Percentiles rank a stretch among this genome's conserved stretches.
Evolutionary conservation across 306 rosid genomes (phyloP).

Genomic region (Purshia tridentata): DNA sequence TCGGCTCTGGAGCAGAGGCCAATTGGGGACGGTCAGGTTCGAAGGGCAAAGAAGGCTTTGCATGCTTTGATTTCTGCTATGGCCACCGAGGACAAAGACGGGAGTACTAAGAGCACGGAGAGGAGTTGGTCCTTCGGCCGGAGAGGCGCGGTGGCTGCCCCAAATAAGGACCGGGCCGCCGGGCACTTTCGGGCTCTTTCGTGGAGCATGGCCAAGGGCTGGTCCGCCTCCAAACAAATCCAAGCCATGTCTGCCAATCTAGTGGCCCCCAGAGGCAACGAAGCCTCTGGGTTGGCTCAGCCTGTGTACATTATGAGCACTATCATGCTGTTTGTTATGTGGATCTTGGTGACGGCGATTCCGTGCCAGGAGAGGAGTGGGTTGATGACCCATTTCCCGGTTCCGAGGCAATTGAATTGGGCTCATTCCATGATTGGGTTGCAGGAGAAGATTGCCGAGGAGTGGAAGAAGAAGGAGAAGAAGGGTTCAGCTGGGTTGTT

Average conservation of each 20-base stretch:
- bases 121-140: conserved; percentile 81
- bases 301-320: conserved; percentile 73
- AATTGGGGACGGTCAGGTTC: conserved; percentile 84
- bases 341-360: conserved; percentile 75
- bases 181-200: conserved; percentile 49
- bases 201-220: conserved; percentile 71
- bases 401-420: conserved; percentile 59
- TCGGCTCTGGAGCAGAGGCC: conserved; percentile 58
- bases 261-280: conserved; percentile 67
- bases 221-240: conserved; percentile 89
- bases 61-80: conserved; percentile 46
- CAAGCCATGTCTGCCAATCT: conserved; percentile 69
- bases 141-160: conserved; percentile 17
- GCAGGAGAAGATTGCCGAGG: conserved; percentile 87
- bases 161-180: conserved; percentile 35
- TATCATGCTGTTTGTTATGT: conserved; percentile 61
- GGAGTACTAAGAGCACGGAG: conserved; percentile 50
- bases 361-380: conserved; percentile 93
- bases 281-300: conserved; percentile 49
- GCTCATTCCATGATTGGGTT: conserved; percentile 66
- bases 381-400: conserved; percentile 47
- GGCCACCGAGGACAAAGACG: conserved; percentile 64
- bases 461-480: conserved; percentile 98
- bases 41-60: conserved; percentile 81
- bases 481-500: conserved; percentile 61